Percentiles rank a stretch among this genome's conserved stretches.
Conservation (phyloP, 345 rosid genomes). For the Viola odorata region DNA sequence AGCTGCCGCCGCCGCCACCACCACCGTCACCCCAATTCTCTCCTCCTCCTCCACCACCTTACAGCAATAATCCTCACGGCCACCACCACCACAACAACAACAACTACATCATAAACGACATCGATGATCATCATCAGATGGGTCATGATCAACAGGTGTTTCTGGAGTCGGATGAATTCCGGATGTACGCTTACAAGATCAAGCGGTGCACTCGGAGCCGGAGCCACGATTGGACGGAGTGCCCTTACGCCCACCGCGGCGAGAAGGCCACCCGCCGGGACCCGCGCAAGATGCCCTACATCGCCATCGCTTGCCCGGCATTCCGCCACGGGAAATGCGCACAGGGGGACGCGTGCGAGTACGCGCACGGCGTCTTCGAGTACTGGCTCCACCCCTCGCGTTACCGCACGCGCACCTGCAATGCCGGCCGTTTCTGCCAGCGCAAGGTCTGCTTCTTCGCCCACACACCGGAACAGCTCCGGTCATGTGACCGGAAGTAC, state of each 20-base stretch:
- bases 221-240: conserved; percentile 31
- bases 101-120: too few relatives aligned
- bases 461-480: conserved; percentile 19
- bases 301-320: conserved; percentile 20
- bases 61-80: too few relatives aligned
- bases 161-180: conserved; percentile 22
- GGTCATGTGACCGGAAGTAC: conserved; percentile 10
- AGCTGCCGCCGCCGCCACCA: too few relatives aligned
- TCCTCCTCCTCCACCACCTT: too few relatives aligned
- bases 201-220: conserved; percentile 18
- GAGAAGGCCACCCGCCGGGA: conserved; percentile 29
- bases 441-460: conserved; percentile 30
- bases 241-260: conserved; percentile 28
- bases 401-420: conserved; percentile 29
- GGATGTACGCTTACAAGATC: conserved; percentile 28
- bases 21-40: too few relatives aligned
- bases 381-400: conserved; percentile 27
- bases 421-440: conserved; percentile 21
- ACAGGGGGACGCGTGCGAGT: conserved; percentile 19
- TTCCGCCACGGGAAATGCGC: conserved; percentile 19
- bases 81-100: too few relatives aligned
- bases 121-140: too few relatives aligned
- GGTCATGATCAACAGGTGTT: too few relatives aligned
- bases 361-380: conserved; percentile 30
- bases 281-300: conserved; percentile 13